Base-by-base conservation (phyloP, 805 yeast species). In the Lipomyces lipofer region DNA sequence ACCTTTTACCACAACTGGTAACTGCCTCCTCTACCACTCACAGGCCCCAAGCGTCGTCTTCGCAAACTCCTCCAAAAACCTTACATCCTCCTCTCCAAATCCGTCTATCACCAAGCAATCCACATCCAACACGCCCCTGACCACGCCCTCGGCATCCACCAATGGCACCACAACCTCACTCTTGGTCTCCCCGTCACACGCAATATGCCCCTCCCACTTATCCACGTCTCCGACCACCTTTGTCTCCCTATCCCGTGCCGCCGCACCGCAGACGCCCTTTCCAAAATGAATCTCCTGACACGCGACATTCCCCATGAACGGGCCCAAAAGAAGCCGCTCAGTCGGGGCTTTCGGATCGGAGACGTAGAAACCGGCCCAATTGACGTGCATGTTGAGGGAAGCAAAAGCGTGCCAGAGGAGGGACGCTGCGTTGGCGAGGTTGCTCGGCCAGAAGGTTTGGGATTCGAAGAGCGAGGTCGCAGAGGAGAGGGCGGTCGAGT, bases 271-370 rank as follows among this genome's bases (percentile, higher is more conserved):
- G 0, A 92, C 98, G 12, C 99, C 99, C 54, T 73, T 77, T 3
- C 96, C 97, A 48, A 85, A 73, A 52, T 73, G 66, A 54, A 92
- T 94, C 25, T 73, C 72, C 70, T 94, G 98, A 65, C 99, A 92
- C 0, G 98, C 98, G 2, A 92, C 97, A 69, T 89, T 89, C 3
- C 99, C 99, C 70, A 88, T 95, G 70, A 92, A 92, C 12, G 99
- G 99, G 0, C 95, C 99, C 35, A 92, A 73, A 21, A 88, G 76
- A 48, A 94, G 73, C 38, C 38, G 38, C 40, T n/a, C 1, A 67
- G 44, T 0, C 63, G 68, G 27, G 7, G 29, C 15, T n/a, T 24
- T 21, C 2, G 73, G 69, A 50, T 80, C 77, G 15, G 75, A 62
- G 1, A 87, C 80, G 65, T 92, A 92, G 68, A 94, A 90, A 0